A percentile compares a stretch with the other conserved stretches of the same genome.
Evolutionary conservation across 1,139 yeast species (phyloP).

Genomic region (Groenewaldozyma auringiensis): DNA sequence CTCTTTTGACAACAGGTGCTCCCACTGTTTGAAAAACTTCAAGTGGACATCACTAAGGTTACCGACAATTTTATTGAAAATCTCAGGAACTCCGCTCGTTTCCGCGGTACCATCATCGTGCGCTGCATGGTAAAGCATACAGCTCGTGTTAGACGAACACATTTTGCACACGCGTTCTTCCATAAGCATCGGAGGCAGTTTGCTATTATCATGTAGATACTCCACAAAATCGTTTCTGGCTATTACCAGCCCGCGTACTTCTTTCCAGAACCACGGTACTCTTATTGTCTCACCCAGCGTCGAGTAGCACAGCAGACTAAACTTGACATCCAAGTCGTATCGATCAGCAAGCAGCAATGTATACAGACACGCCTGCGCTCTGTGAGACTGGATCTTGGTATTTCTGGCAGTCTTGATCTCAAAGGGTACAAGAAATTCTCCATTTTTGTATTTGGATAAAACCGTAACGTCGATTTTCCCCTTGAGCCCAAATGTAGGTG

Average conservation of each 20-base stretch:
- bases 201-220: constrained; percentile 37
- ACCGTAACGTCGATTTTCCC: constrained; percentile 88
- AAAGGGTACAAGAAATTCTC: constrained; percentile 58
- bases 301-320: constrained; percentile 69
- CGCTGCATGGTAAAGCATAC: constrained; percentile 62
- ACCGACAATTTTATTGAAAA: constrained; percentile 39
- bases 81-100: constrained; percentile 25
- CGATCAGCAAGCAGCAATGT: constrained; percentile 72
- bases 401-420: constrained; percentile 79
- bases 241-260: constrained; percentile 57
- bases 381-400: constrained; percentile 55
- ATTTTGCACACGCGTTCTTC: constrained; percentile 43
- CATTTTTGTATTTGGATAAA: constrained; percentile 43
- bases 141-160: constrained; percentile 54
- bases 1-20: constrained; percentile 62
- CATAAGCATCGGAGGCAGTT: constrained; percentile 51
- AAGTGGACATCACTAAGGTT: constrained; percentile 44
- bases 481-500: constrained; percentile 84
- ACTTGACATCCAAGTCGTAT: constrained; percentile 57
- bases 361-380: constrained; percentile 85
- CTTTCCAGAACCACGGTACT: constrained; percentile 34
- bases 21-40: constrained; percentile 66
- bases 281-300: constrained; percentile 50
- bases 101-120: constrained; percentile 49
- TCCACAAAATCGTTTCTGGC: constrained; percentile 64